A percentile compares a stretch with the other conserved stretches of the same genome.
Conservation (phyloP, 129 eudicot genomes). For the Tagetes erecta region DNA sequence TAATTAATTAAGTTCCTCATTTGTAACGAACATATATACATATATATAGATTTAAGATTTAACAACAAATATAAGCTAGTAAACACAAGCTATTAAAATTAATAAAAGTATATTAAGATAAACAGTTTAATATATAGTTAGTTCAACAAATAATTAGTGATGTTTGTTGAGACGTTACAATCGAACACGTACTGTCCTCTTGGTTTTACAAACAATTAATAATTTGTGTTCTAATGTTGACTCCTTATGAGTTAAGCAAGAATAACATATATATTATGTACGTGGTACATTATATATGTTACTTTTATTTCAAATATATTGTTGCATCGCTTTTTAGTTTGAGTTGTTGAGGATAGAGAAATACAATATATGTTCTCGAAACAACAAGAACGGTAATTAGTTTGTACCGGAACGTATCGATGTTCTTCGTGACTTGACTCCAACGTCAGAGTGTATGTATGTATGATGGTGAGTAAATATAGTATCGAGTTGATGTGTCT, state of each 20-base stretch:
- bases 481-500: background rate
- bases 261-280: background rate
- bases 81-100: background rate
- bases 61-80: background rate
- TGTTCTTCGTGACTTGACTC: background rate
- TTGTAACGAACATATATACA: background rate
- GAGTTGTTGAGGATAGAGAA: background rate
- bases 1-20: background rate
- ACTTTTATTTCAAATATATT: background rate
- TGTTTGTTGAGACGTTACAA: conserved; percentile 20
- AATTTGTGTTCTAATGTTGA: background rate
- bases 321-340: background rate
- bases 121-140: background rate
- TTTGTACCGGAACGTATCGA: too few relatives aligned
- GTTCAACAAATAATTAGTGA: conserved; percentile 1
- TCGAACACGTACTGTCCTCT: background rate
- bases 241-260: conserved; percentile 6
- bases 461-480: background rate
- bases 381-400: too few relatives aligned
- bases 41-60: background rate
- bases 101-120: background rate
- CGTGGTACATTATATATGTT: background rate
- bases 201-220: background rate
- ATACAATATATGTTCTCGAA: too few relatives aligned
- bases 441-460: background rate